A percentile compares a stretch with the other conserved stretches of the same genome.
phyloP scores from a whole-genome alignment of 139 green algal species.

The Gonium pectorale region DNA sequence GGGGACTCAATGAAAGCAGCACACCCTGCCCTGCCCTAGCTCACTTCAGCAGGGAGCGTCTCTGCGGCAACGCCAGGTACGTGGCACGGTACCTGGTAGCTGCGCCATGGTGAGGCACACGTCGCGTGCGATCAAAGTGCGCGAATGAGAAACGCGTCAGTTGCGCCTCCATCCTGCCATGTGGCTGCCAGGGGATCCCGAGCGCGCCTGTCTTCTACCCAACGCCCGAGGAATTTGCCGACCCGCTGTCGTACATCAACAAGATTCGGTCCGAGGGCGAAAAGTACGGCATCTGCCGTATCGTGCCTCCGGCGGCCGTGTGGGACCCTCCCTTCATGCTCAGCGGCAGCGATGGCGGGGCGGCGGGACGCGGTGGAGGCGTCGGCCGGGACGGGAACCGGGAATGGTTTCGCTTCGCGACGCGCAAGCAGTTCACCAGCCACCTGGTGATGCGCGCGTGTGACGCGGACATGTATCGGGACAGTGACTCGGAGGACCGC shows the following conservation, averaged over 20 bases:
- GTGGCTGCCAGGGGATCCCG: constrained; percentile 63
- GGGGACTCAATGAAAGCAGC: too few relatives aligned
- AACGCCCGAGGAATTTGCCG: constrained; percentile 81
- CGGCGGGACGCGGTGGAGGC: background rate
- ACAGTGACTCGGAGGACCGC: too few relatives aligned
- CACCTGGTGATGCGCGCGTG: constrained; percentile 60
- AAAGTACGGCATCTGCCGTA: constrained; percentile 85
- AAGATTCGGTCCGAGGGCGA: constrained; percentile 72
- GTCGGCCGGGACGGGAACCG: background rate
- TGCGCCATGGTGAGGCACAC: too few relatives aligned
- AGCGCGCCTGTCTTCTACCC: constrained; percentile 80
- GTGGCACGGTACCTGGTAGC: too few relatives aligned
- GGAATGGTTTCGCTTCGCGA: constrained; percentile 25
- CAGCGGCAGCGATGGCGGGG: background rate
- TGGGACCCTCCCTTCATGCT: constrained; percentile 70
- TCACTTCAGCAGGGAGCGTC: too few relatives aligned
- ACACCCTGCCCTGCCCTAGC: too few relatives aligned
- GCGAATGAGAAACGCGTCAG: too few relatives aligned
- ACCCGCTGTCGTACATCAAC: constrained; percentile 88
- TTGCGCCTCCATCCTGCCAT: too few relatives aligned
- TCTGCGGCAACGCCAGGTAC: too few relatives aligned
- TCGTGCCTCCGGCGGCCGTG: constrained; percentile 84
- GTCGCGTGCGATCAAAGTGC: too few relatives aligned
- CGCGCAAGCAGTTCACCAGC: constrained; percentile 60
- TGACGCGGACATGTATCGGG: too few relatives aligned